phyloP scores from a whole-genome alignment of 2,329 filamentous ascomycete species.

The Zarea fungicola region DNA sequence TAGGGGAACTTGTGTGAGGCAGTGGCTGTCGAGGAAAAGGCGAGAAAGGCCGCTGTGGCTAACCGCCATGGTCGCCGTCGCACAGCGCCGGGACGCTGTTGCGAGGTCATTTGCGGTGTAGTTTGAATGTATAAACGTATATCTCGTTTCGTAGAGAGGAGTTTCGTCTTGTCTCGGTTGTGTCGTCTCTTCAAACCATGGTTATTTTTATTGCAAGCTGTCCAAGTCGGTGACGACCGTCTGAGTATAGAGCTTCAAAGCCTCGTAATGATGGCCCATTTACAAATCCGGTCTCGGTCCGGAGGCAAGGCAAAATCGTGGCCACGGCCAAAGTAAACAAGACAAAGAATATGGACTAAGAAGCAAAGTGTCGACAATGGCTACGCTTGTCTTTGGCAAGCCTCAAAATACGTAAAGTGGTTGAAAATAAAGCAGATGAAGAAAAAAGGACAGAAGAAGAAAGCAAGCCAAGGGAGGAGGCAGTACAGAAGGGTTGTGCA shows the following conservation, averaged over 20 bases:
- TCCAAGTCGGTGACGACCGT: no score
- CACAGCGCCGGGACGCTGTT: background rate
- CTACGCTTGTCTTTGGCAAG: background rate
- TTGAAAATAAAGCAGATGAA: background rate
- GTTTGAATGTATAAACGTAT: background rate
- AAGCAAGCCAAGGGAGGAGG: background rate
- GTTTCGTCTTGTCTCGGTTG: constrained; percentile 4
- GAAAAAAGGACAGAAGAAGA: background rate
- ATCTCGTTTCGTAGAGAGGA: background rate
- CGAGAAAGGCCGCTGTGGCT: background rate
- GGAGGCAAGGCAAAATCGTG: no score
- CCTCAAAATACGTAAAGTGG: background rate
- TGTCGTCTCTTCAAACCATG: constrained; percentile 5
- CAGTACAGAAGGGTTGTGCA: background rate
- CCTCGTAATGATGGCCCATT: no score
- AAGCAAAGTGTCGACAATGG: no score
- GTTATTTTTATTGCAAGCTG: no score
- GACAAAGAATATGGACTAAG: no score
- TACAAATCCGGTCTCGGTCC: no score
- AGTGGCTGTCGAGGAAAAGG: constrained; percentile 12
- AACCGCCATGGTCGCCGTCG: constrained; percentile 1
- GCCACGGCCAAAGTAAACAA: no score
- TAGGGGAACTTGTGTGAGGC: constrained; percentile 60
- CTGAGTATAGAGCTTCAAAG: no score
- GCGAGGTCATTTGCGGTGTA: constrained; percentile 5